phyloP scores from a whole-genome alignment of 2,329 filamentous ascomycete species.

The Penicillium sp. region DNA sequence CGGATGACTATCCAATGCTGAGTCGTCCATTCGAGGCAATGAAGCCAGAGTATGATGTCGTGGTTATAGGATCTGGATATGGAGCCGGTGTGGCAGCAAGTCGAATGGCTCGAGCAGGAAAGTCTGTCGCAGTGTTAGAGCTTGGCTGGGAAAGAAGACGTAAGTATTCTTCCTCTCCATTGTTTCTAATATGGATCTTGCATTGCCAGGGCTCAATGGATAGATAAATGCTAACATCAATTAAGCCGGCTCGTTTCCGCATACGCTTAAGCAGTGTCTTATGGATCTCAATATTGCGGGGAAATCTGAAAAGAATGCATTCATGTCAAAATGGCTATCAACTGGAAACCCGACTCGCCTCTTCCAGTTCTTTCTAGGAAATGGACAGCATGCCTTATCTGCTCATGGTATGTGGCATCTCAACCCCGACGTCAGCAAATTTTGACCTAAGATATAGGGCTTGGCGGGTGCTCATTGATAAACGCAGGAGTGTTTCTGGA shows the following conservation, averaged over 20 bases:
- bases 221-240: neutral
- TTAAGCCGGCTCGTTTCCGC: constrained; percentile 13
- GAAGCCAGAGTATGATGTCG: constrained; percentile 52
- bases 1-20: constrained; percentile 7
- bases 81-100: constrained; percentile 62
- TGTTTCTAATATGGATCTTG: too few relatives aligned
- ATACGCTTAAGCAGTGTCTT: constrained; percentile 8
- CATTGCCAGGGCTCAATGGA: neutral
- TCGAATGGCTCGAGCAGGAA: constrained; percentile 56
- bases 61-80: constrained; percentile 66
- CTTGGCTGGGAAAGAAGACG: constrained; percentile 60
- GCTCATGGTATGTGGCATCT: constrained; percentile 48
- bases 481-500: constrained; percentile 64
- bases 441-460: constrained; percentile 37
- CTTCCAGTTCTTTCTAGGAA: constrained; percentile 59
- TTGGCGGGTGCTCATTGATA: constrained; percentile 59
- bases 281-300: constrained; percentile 11
- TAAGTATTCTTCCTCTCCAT: constrained; percentile 11
- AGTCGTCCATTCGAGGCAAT: constrained; percentile 7
- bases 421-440: neutral
- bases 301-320: neutral
- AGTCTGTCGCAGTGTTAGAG: constrained; percentile 61
- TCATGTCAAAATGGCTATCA: constrained; percentile 3
- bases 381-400: constrained; percentile 60
- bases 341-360: constrained; percentile 55